Conservation (phyloP, 331 rosid genomes). For the Spiraea crenata region DNA sequence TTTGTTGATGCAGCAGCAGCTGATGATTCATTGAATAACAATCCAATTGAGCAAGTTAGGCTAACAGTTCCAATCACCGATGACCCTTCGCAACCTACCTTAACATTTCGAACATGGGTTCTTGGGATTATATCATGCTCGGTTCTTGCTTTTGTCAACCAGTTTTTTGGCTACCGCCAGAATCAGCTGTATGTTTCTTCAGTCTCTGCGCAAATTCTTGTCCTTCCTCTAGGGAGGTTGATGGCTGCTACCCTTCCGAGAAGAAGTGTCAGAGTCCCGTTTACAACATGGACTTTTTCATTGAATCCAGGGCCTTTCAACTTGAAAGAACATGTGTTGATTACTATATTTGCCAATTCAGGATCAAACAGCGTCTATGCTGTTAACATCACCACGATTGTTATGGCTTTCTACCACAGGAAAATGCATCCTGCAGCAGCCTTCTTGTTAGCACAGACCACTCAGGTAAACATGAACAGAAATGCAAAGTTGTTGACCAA, state of each 20-base stretch:
- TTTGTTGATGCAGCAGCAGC: constrained; percentile 29
- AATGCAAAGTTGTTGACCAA: neutral
- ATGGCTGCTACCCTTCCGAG: constrained; percentile 77
- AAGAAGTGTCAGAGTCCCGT: constrained; percentile 26
- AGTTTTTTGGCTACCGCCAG: constrained; percentile 63
- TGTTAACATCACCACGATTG: constrained; percentile 62
- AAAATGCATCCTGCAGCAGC: constrained; percentile 58
- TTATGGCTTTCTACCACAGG: constrained; percentile 72
- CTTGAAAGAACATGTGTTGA: constrained; percentile 75
- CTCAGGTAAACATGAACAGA: constrained; percentile 51
- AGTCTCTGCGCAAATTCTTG: constrained; percentile 65
- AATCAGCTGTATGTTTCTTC: constrained; percentile 51
- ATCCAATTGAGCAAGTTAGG: constrained; percentile 80
- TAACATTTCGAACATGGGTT: constrained; percentile 85
- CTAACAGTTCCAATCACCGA: constrained; percentile 66
- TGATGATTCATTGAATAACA: constrained; percentile 45
- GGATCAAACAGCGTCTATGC: constrained; percentile 74
- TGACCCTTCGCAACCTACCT: constrained; percentile 55
- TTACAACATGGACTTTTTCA: constrained; percentile 52
- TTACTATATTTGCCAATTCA: constrained; percentile 76
- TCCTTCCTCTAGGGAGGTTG: constrained; percentile 70
- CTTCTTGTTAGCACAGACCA: constrained; percentile 56
- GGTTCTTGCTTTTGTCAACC: constrained; percentile 64
- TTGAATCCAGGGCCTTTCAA: constrained; percentile 85
- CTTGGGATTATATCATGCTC: constrained; percentile 62